These are phyloP conservation scores for Chlamydomonas schloesseri DNA, from an alignment of 139 green algal species.

Conservation along the genomic window DNA sequence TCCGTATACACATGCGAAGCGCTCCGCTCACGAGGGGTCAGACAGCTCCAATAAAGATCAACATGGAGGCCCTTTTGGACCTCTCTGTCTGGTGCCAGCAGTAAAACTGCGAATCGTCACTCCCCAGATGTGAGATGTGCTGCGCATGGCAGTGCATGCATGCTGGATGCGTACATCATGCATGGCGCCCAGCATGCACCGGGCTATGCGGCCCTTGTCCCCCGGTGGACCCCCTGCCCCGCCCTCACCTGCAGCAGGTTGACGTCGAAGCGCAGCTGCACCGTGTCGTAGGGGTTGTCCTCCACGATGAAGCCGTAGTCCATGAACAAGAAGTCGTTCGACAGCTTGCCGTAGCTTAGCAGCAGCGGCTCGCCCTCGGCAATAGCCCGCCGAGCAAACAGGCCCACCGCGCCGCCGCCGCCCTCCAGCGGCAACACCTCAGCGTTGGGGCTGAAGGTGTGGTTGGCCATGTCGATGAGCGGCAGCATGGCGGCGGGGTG, in stretches of 20 bases:
- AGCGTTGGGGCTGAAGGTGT: conserved; percentile 76
- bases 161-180: background rate
- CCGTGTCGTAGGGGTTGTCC: conserved; percentile 81
- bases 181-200: no score
- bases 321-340: conserved; percentile 92
- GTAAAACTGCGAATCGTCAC: conserved; percentile 13
- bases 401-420: conserved; percentile 38
- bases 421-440: conserved; percentile 56
- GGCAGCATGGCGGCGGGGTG: conserved; percentile 81
- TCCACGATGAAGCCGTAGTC: conserved; percentile 92
- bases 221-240: no score
- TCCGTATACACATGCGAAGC: no score
- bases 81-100: conserved; percentile 53
- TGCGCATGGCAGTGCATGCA: background rate
- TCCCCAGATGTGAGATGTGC: background rate
- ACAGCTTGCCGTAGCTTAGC: conserved; percentile 84
- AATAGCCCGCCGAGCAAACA: conserved; percentile 57
- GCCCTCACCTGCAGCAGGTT: conserved; percentile 68
- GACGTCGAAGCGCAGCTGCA: conserved; percentile 82
- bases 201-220: no score
- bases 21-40: conserved; percentile 9
- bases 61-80: background rate
- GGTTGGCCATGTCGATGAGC: conserved; percentile 89
- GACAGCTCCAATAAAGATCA: conserved; percentile 57
- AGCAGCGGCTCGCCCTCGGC: conserved; percentile 73